These are phyloP conservation scores for Pascua sp. DNA, from an alignment of 1,284 basidiomycete genomes.

Conservation along the genomic window DNA sequence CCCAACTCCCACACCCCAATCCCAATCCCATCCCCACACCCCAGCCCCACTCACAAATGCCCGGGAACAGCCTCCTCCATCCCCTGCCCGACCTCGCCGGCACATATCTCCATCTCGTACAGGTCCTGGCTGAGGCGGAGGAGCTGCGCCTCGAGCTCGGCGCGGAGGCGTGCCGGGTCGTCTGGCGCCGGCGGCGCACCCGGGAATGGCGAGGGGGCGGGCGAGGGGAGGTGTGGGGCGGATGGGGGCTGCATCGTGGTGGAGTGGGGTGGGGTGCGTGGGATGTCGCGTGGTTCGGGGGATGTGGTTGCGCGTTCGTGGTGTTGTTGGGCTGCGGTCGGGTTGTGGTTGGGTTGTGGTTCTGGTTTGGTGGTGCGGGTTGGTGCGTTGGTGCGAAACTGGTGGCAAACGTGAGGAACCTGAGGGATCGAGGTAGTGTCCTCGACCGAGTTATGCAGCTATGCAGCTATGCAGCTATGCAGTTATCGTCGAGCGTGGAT, in stretches of 20 bases:
- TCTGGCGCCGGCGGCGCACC: not conserved
- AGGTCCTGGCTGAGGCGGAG: conserved; percentile 39
- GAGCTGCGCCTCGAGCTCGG: conserved; percentile 33
- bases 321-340: not conserved
- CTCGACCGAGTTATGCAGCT: too few relatives aligned
- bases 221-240: conserved; percentile 27
- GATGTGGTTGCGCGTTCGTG: too few relatives aligned
- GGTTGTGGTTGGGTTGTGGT: not conserved
- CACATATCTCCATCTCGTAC: conserved; percentile 47
- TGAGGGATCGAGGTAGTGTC: too few relatives aligned
- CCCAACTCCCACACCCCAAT: not conserved
- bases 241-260: too few relatives aligned
- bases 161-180: conserved; percentile 30
- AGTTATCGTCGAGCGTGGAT: too few relatives aligned
- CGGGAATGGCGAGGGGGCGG: conserved; percentile 30
- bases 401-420: too few relatives aligned
- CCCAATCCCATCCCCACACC: not conserved
- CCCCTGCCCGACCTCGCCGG: conserved; percentile 38
- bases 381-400: too few relatives aligned
- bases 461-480: too few relatives aligned
- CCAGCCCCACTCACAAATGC: conserved; percentile 31
- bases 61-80: conserved; percentile 36
- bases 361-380: too few relatives aligned
- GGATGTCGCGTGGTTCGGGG: not conserved
- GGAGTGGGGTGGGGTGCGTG: not conserved